phyloP scores from a whole-genome alignment of 768 basidiomycete genomes.

The Chiua virens region DNA sequence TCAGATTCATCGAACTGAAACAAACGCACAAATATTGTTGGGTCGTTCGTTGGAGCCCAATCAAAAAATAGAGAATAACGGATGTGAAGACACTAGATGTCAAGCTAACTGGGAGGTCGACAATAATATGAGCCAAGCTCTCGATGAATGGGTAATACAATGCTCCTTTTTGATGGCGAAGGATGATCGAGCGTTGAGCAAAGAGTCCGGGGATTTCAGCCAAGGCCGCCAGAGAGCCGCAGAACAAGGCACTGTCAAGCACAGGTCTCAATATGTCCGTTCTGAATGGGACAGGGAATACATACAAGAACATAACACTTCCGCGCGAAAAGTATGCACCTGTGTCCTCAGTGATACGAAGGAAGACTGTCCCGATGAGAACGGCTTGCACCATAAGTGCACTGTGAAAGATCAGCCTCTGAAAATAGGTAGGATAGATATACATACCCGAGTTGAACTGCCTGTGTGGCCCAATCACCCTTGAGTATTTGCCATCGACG shows the following conservation, averaged over 20 bases:
- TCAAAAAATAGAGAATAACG: slow-evolving; percentile 18
- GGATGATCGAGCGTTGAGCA: slow-evolving; percentile 42
- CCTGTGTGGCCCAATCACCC: slow-evolving; percentile 38
- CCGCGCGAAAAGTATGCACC: slow-evolving; percentile 53
- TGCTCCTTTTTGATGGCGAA: slow-evolving; percentile 42
- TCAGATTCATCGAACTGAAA: too few species aligned
- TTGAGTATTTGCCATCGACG: slow-evolving; percentile 46
- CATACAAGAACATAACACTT: slow-evolving; percentile 74
- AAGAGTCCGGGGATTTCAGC: slow-evolving; percentile 52
- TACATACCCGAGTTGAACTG: slow-evolving; percentile 36
- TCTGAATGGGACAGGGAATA: neutral
- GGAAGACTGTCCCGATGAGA: slow-evolving; percentile 40
- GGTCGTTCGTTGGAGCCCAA: slow-evolving; percentile 16
- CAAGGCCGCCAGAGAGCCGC: slow-evolving; percentile 51
- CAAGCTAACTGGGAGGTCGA: slow-evolving; percentile 44
- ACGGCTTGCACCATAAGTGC: slow-evolving; percentile 27
- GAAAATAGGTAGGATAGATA: slow-evolving; percentile 10
- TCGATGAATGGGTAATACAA: slow-evolving; percentile 53
- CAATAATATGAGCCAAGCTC: slow-evolving; percentile 41
- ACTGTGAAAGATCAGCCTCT: slow-evolving; percentile 30
- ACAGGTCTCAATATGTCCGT: neutral
- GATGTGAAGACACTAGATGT: slow-evolving; percentile 11
- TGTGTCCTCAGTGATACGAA: slow-evolving; percentile 37
- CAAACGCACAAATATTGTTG: slow-evolving; percentile 9
- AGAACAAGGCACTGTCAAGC: slow-evolving; percentile 46